A percentile compares a stretch with the other conserved stretches of the same genome.
phyloP scores from a whole-genome alignment of 306 rosid genomes.

The Abrus pulchellus region DNA sequence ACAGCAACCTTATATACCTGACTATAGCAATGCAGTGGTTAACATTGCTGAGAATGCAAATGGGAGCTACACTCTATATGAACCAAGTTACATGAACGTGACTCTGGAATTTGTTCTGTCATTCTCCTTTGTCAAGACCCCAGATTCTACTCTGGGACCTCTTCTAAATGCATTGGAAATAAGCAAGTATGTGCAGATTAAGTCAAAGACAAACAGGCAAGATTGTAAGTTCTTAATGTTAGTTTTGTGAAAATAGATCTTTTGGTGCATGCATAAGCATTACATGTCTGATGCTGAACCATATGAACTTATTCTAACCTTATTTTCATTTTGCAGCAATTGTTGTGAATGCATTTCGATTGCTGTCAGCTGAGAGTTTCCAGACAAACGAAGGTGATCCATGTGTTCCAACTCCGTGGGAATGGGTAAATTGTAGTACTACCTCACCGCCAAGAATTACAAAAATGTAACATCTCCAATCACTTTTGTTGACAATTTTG shows the following conservation, averaged over 20 bases:
- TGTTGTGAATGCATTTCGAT: slow-evolving; percentile 51
- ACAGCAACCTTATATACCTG: slow-evolving; percentile 62
- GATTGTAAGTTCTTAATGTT: slow-evolving; percentile 66
- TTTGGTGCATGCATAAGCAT: slow-evolving; percentile 7
- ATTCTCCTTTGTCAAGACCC: slow-evolving; percentile 72
- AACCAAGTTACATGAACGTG: slow-evolving; percentile 92
- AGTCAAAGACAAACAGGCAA: slow-evolving; percentile 64
- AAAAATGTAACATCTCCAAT: slow-evolving; percentile 64
- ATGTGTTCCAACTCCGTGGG: slow-evolving; percentile 33
- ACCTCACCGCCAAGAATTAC: slow-evolving; percentile 63
- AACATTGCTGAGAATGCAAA: slow-evolving; percentile 90
- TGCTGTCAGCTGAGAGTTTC: slow-evolving; percentile 5
- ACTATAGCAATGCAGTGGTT: slow-evolving; percentile 76
- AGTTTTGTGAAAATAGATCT: neutral
- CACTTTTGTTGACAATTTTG: slow-evolving; percentile 21
- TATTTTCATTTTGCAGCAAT: slow-evolving; percentile 55
- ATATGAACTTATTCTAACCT: slow-evolving; percentile 46
- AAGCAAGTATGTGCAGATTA: slow-evolving; percentile 66
- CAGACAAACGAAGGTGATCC: slow-evolving; percentile 27
- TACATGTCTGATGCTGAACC: neutral
- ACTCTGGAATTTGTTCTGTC: slow-evolving; percentile 80
- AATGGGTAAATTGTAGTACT: slow-evolving; percentile 54
- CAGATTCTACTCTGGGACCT: slow-evolving; percentile 82
- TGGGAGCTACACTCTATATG: slow-evolving; percentile 81
- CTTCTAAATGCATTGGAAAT: slow-evolving; percentile 85